Percentiles rank a stretch among this genome's conserved stretches.
These are phyloP conservation scores for Citrus unshiu DNA, from an alignment of 345 rosid species.

Conservation along the genomic window DNA sequence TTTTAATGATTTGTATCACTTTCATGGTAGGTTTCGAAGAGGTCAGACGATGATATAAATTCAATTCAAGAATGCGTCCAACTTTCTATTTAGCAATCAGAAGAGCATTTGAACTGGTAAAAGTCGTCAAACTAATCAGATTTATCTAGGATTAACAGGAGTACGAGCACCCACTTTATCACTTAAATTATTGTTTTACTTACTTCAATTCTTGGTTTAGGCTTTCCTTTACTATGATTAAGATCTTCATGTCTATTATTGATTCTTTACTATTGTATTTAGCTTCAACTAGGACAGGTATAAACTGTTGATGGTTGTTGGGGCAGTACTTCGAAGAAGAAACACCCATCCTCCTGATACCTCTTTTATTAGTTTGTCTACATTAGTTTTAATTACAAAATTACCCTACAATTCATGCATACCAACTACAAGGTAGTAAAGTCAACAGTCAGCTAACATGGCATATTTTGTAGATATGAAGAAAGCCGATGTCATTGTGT, in stretches of 20 bases:
- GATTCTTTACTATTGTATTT: not conserved
- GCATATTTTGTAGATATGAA: constrained; percentile 12
- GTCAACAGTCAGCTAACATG: not conserved
- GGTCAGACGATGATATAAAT: not conserved
- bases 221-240: constrained; percentile 2
- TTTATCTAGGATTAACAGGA: not conserved
- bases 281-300: constrained; percentile 22
- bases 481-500: constrained; percentile 17
- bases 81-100: constrained; percentile 15
- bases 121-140: constrained; percentile 9
- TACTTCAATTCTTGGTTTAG: constrained; percentile 16
- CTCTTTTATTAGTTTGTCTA: not conserved
- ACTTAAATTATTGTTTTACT: not conserved
- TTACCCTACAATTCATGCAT: not conserved
- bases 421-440: not conserved
- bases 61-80: not conserved
- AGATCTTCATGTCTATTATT: not conserved
- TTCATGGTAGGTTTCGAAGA: constrained; percentile 28
- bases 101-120: constrained; percentile 14
- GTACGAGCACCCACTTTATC: too few species aligned
- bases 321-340: constrained; percentile 15
- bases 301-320: constrained; percentile 40
- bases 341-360: not conserved
- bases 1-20: not conserved
- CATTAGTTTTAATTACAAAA: constrained; percentile 11